Conservation (phyloP, 2,329 filamentous ascomycete genomes). For the Colletotrichum coccodes region DNA sequence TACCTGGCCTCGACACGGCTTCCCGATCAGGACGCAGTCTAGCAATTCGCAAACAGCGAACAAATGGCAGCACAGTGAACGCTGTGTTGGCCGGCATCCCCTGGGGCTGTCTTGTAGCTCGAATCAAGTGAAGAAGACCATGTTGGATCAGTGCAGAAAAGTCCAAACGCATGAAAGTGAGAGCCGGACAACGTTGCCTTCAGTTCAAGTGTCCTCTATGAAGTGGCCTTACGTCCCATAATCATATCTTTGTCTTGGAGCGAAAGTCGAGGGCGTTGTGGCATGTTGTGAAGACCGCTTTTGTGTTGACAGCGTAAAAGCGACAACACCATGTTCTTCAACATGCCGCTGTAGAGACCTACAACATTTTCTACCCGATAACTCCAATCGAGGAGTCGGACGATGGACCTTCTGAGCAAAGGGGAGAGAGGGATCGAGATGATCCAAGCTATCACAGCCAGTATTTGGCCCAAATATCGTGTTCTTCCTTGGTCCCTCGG, state of each 20-base stretch:
- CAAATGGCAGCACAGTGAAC: too few species aligned
- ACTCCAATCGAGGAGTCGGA: neutral
- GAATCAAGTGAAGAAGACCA: too few species aligned
- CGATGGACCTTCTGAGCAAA: neutral
- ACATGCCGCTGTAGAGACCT: neutral
- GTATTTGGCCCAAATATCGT: conserved; percentile 78
- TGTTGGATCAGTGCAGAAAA: too few species aligned
- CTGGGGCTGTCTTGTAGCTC: too few species aligned
- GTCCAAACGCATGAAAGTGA: too few species aligned
- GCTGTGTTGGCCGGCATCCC: too few species aligned
- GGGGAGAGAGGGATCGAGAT: neutral
- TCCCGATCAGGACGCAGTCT: too few species aligned
- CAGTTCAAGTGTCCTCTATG: neutral
- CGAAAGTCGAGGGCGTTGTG: neutral
- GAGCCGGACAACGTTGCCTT: neutral
- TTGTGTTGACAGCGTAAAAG: neutral
- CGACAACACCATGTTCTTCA: too few species aligned
- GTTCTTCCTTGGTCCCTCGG: conserved; percentile 74
- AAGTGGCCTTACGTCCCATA: neutral
- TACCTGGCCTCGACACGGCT: too few species aligned
- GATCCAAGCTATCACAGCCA: conserved; percentile 67
- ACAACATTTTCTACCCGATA: neutral
- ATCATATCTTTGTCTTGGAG: neutral
- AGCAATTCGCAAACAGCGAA: too few species aligned
- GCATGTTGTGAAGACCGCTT: neutral